Conservation (phyloP, 352 stramenopile species). For the Phytophthora crassamura region DNA sequence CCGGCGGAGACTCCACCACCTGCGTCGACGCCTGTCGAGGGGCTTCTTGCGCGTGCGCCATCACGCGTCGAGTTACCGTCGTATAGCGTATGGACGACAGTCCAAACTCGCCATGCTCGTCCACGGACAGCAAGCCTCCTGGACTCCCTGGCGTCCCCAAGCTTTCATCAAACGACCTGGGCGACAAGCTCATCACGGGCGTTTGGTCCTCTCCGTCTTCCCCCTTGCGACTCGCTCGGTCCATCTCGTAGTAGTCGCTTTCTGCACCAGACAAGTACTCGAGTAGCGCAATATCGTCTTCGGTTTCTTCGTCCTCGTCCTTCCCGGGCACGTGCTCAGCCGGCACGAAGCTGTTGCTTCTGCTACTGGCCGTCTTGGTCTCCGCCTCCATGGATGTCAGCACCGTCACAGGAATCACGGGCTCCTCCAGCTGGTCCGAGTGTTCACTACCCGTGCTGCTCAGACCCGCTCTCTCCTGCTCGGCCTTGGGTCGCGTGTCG, state of each 20-base stretch:
- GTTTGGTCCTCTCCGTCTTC: conserved; percentile 28
- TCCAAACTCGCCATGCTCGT: conserved; percentile 24
- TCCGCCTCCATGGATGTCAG: conserved; percentile 27
- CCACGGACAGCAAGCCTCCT: conserved; percentile 24
- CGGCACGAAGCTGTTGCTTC: not conserved
- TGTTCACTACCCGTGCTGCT: conserved; percentile 19
- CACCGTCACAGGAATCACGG: conserved; percentile 30
- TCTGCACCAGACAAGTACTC: conserved; percentile 40
- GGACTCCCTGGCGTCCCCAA: conserved; percentile 27
- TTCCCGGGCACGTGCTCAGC: conserved; percentile 25
- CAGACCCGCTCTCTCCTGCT: not conserved
- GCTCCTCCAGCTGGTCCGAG: conserved; percentile 24
- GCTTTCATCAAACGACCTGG: conserved; percentile 35
- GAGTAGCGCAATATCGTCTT: conserved; percentile 43
- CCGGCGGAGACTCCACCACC: conserved; percentile 16
- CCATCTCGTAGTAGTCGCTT: conserved; percentile 41
- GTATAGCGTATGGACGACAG: conserved; percentile 20
- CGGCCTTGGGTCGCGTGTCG: conserved; percentile 3
- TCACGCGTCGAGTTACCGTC: conserved; percentile 25
- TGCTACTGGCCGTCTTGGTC: conserved; percentile 18
- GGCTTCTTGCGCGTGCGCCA: conserved; percentile 34
- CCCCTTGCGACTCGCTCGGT: conserved; percentile 34
- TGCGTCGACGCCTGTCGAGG: conserved; percentile 22
- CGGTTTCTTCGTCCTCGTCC: conserved; percentile 32
- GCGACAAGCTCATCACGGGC: conserved; percentile 29